These are phyloP conservation scores for Bipolaris gigantea DNA, from an alignment of 2,329 filamentous ascomycete genomes.

Conservation along the genomic window DNA sequence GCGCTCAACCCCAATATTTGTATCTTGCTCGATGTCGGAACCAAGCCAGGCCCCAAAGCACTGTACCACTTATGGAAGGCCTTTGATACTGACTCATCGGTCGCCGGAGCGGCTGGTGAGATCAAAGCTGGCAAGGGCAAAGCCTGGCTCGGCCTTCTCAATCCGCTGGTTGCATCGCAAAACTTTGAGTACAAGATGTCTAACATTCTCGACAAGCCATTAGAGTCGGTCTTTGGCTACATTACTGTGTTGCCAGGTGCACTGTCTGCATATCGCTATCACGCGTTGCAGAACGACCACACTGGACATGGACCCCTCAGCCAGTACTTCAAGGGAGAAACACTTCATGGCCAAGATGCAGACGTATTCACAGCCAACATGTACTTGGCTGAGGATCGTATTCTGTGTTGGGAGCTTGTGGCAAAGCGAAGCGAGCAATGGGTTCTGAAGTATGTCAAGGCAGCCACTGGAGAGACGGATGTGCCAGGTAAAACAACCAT, in stretches of 20 bases:
- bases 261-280: slow-evolving; percentile 91
- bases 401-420: slow-evolving; percentile 91
- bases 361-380: slow-evolving; percentile 98
- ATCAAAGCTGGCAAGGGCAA: slow-evolving; percentile 97
- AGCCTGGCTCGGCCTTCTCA: slow-evolving; percentile 78
- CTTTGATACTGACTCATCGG: slow-evolving; percentile 96
- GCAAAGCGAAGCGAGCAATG: slow-evolving; percentile 93
- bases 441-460: slow-evolving; percentile 98
- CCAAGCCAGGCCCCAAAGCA: slow-evolving; percentile 82
- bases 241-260: slow-evolving; percentile 96
- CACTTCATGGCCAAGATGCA: slow-evolving; percentile 90
- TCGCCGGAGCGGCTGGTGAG: slow-evolving; percentile 94
- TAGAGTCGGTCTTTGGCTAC: slow-evolving; percentile 97
- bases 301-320: slow-evolving; percentile 93
- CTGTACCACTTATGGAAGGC: slow-evolving; percentile 99
- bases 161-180: slow-evolving; percentile 92
- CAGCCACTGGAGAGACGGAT: slow-evolving; percentile 95
- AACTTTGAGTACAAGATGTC: slow-evolving; percentile 99
- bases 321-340: slow-evolving; percentile 99
- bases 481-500: slow-evolving; percentile 73
- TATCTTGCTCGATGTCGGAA: slow-evolving; percentile 94
- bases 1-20: slow-evolving; percentile 95
- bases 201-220: slow-evolving; percentile 95
- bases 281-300: slow-evolving; percentile 94
- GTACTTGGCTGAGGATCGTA: slow-evolving; percentile 88